Evolutionary conservation across 805 yeast genomes (phyloP).

Genomic region (Barnettozyma sucrosica): DNA sequence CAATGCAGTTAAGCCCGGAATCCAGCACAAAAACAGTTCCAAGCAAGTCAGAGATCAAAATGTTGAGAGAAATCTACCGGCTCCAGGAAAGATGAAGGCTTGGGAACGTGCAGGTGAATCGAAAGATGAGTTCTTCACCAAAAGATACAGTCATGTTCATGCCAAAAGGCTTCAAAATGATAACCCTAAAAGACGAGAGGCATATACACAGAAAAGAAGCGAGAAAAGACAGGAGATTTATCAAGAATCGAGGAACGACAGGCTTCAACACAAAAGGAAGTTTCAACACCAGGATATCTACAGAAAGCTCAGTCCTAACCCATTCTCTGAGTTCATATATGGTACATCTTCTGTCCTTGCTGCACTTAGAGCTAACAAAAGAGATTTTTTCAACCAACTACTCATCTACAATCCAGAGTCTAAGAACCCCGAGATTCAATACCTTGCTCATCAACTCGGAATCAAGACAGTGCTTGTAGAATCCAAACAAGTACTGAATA

Average conservation of each 20-base stretch:
- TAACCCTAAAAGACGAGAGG: constrained; percentile 14
- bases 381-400: constrained; percentile 48
- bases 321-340: constrained; percentile 60
- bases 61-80: constrained; percentile 42
- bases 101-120: constrained; percentile 61
- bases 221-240: constrained; percentile 7
- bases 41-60: constrained; percentile 4
- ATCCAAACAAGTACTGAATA: constrained; percentile 46
- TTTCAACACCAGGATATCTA: constrained; percentile 19
- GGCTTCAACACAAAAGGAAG: constrained; percentile 14
- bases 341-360: constrained; percentile 75
- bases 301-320: constrained; percentile 30
- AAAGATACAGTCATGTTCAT: constrained; percentile 63
- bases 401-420: constrained; percentile 38
- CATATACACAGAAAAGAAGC: constrained; percentile 18
- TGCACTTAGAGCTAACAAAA: constrained; percentile 51
- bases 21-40: constrained; percentile 2
- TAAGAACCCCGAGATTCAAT: constrained; percentile 36
- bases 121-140: constrained; percentile 56
- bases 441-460: constrained; percentile 36
- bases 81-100: constrained; percentile 40
- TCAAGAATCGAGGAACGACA: constrained; percentile 10
- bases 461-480: constrained; percentile 14
- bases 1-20: constrained; percentile 16
- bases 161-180: constrained; percentile 32